Evolutionary conservation across 2,329 filamentous ascomycete genomes (phyloP), one percentile per base, ranked within the genome.

Genomic region (Ophiocordyceps camponoti-saundersi): DNA sequence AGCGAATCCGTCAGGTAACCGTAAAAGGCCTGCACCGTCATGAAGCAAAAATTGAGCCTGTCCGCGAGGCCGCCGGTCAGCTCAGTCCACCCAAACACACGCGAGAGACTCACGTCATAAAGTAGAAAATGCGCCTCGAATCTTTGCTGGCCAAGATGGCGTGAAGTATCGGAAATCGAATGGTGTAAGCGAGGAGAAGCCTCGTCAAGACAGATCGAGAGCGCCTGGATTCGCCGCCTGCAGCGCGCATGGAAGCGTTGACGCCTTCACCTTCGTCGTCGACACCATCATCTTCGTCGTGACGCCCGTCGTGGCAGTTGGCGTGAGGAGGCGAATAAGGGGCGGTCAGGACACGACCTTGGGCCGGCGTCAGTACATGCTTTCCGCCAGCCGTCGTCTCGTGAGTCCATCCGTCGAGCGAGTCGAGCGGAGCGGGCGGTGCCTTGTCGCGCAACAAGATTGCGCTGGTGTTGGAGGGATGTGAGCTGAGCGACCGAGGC

Each of bases 81-180:
- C 8, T 5, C 6, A 6, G 16, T 10, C 7, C 18, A 1, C 18
- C 3, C 6, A 7, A 11, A 22, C 40, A 22, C 3, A 6, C 7
- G 4, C 3, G 22, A 16, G 21, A 7, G 40, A 61, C 80, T 58
- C 70, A 93, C 85, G 73, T 76, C 79, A 95, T 95, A 56, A 96
- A 98, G 64, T 98, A 98, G 54, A 95, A 93, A 52, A 98, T 96
- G 42, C 90, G 79, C 49, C 92, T 77, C 16, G 90, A 96, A 61
- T 98, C 90, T 56, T 87, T 88, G 58, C 96, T 90, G 15, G 81
- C 78, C 56, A 98, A 66, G 49, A 98, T 87, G 46, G 86, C 82
- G 59, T 95, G 80, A 18, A 95, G 57, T 32, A 96, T 71, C 0
- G 90, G 89, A 60, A 82, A 86, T 23, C 71, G 70, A 44, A 82